Percentiles rank a stretch among this genome's conserved stretches.
Evolutionary conservation across 2,329 filamentous ascomycete species (phyloP).

Genomic region (Aspergillus aculeatus): DNA sequence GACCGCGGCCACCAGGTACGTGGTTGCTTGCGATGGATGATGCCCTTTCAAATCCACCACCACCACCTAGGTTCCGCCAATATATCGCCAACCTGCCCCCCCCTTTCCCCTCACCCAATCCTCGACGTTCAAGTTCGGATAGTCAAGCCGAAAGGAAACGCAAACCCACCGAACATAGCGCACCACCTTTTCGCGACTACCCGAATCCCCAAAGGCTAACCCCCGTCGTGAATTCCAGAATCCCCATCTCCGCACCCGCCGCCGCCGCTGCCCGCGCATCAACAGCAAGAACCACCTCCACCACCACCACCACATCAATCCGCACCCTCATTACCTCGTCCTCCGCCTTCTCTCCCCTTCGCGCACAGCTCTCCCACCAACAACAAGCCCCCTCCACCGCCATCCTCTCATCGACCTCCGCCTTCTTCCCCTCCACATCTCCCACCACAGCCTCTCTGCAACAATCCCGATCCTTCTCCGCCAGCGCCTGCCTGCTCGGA

Average conservation of each 20-base stretch:
- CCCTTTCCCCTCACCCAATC: not conserved
- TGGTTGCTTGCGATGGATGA: slow-evolving; percentile 1
- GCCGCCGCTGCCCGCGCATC: slow-evolving; percentile 1
- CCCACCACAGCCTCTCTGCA: slow-evolving; percentile 21
- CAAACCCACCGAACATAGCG: not conserved
- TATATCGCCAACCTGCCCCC: not conserved
- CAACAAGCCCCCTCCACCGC: slow-evolving; percentile 7
- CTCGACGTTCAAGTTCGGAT: not conserved
- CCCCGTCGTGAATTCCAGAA: not conserved
- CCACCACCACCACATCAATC: slow-evolving; percentile 11
- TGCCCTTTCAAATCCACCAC: not conserved
- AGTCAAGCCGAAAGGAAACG: not conserved
- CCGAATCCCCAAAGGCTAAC: slow-evolving; percentile 1
- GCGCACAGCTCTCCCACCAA: not conserved
- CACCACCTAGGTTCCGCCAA: not conserved
- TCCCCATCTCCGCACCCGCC: not conserved
- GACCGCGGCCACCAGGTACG: slow-evolving; percentile 27
- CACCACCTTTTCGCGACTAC: not conserved
- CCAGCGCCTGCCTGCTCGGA: slow-evolving; percentile 42
- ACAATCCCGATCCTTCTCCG: slow-evolving; percentile 43
- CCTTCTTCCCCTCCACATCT: slow-evolving; percentile 2
- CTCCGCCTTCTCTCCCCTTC: not conserved
- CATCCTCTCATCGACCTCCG: not conserved
- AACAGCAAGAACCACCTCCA: slow-evolving; percentile 10
- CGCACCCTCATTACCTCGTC: slow-evolving; percentile 17